Conservation (phyloP, 1,284 basidiomycete species). For the Boletellus deceptivus region DNA sequence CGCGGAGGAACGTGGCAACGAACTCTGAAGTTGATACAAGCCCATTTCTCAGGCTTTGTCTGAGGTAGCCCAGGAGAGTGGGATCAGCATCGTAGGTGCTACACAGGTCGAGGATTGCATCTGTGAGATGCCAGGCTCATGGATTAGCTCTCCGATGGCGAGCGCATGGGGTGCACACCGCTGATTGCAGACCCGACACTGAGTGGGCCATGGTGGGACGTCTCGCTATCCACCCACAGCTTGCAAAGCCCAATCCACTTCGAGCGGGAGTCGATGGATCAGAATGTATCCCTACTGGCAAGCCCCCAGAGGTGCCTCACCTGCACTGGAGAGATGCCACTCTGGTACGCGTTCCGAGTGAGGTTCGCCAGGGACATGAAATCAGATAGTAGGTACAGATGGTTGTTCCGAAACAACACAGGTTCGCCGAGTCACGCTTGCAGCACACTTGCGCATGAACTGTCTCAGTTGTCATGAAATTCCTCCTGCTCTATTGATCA, state of each 20-base stretch:
- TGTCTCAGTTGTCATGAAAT: background rate
- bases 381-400: background rate
- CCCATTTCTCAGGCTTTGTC: slow-evolving; percentile 52
- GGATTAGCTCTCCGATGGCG: slow-evolving; percentile 1
- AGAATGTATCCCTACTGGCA: background rate
- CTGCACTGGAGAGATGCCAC: slow-evolving; percentile 58
- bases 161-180: slow-evolving; percentile 36
- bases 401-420: background rate
- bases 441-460: no score
- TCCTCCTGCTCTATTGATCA: background rate
- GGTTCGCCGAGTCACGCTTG: no score
- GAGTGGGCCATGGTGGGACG: slow-evolving; percentile 35
- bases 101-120: slow-evolving; percentile 65
- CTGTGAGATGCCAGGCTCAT: slow-evolving; percentile 35
- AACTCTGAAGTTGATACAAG: slow-evolving; percentile 58
- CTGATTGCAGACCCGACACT: slow-evolving; percentile 42
- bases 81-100: slow-evolving; percentile 64
- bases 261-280: slow-evolving; percentile 5
- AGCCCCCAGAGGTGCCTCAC: slow-evolving; percentile 38
- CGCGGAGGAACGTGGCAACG: slow-evolving; percentile 52
- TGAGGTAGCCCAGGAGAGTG: slow-evolving; percentile 60
- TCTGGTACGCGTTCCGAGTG: slow-evolving; percentile 69
- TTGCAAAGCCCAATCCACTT: slow-evolving; percentile 68
- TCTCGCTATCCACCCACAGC: slow-evolving; percentile 52
- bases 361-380: slow-evolving; percentile 64